phyloP scores from a whole-genome alignment of 768 basidiomycete species.

The Suillus decipiens region DNA sequence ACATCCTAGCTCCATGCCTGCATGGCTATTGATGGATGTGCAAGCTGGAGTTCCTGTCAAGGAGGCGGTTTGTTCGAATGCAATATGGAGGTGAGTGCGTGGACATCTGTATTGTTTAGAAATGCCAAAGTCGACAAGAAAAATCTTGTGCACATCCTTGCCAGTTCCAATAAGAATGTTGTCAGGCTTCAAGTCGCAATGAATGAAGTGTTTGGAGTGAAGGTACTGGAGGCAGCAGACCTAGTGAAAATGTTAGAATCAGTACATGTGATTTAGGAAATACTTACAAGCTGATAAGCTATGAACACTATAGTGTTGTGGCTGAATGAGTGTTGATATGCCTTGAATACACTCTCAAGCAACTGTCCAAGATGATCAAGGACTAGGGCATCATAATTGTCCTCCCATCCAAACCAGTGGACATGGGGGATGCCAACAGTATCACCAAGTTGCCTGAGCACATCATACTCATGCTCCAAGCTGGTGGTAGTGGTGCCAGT shows the following conservation, averaged over 20 bases:
- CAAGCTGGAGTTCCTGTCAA: too few relatives aligned
- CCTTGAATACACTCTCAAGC: slow-evolving; percentile 2
- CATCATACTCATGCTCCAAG: neutral
- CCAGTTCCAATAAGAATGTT: slow-evolving; percentile 56
- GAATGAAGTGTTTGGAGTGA: slow-evolving; percentile 35
- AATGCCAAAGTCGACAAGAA: slow-evolving; percentile 62
- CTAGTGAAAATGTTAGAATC: neutral
- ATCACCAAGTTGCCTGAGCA: neutral
- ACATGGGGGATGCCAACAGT: neutral
- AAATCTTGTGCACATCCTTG: slow-evolving; percentile 39
- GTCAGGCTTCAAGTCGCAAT: slow-evolving; percentile 67
- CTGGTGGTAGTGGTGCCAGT: neutral
- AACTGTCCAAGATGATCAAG: slow-evolving; percentile 4
- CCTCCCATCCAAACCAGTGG: neutral
- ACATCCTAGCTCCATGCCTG: neutral
- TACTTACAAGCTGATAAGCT: neutral
- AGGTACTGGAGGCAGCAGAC: neutral
- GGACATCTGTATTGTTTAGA: slow-evolving; percentile 29
- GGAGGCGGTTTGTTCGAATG: too few relatives aligned
- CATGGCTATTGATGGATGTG: neutral
- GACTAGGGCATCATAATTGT: slow-evolving; percentile 3
- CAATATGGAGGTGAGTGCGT: too few relatives aligned
- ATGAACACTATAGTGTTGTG: neutral
- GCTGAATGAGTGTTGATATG: neutral
- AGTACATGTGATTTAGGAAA: neutral